phyloP scores from a whole-genome alignment of 140 eudicot species.

The Anethum foeniculum region DNA sequence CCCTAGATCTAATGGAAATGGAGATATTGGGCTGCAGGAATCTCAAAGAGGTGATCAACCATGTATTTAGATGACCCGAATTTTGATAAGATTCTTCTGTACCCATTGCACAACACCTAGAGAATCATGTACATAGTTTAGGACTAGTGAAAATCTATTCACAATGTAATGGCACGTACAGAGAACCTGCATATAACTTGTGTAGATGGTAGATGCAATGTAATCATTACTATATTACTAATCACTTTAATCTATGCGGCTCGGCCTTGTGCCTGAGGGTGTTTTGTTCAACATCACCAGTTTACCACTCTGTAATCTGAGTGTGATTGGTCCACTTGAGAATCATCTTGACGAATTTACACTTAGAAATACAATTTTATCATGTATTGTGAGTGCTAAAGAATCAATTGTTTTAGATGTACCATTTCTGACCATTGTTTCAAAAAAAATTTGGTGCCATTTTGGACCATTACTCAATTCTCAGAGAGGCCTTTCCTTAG shows the following conservation, averaged over 20 bases:
- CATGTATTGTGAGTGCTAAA: too few relatives aligned
- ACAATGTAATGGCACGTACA: neutral
- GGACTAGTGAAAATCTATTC: neutral
- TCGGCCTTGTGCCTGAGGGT: neutral
- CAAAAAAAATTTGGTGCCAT: neutral
- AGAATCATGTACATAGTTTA: neutral
- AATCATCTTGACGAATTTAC: neutral
- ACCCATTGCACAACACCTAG: neutral
- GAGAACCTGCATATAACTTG: neutral
- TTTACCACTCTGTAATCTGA: too few relatives aligned
- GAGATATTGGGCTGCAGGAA: conserved; percentile 64
- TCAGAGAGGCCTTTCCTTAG: neutral
- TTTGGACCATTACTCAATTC: neutral
- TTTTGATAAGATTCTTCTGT: neutral
- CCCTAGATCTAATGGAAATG: conserved; percentile 31
- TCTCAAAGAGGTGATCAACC: conserved; percentile 71
- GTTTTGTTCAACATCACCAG: neutral
- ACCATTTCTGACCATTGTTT: neutral
- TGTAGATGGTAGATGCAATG: neutral
- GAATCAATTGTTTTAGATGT: too few relatives aligned
- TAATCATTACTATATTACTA: neutral
- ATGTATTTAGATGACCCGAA: conserved; percentile 31
- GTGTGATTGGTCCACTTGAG: neutral
- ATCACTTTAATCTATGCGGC: neutral
- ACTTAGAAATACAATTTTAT: neutral